Conservation (phyloP, 352 stramenopile species). For the Albugo candida region DNA sequence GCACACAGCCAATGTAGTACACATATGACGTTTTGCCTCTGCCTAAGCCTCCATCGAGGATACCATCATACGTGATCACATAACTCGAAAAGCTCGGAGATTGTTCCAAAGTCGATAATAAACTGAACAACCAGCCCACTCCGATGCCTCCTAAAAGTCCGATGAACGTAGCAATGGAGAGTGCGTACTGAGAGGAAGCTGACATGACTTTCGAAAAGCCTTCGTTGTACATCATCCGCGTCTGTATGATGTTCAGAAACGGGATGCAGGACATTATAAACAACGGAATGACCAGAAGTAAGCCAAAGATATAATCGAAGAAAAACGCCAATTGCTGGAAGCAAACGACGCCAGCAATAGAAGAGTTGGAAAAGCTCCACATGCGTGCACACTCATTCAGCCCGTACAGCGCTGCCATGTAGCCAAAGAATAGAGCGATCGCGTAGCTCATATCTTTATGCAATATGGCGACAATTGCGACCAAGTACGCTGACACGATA, state of each 20-base stretch:
- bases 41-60: slow-evolving; percentile 35
- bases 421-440: slow-evolving; percentile 63
- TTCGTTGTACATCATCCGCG: slow-evolving; percentile 84
- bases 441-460: slow-evolving; percentile 15
- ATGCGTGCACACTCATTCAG: slow-evolving; percentile 75
- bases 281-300: slow-evolving; percentile 50
- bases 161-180: slow-evolving; percentile 64
- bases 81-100: slow-evolving; percentile 62
- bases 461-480: slow-evolving; percentile 19
- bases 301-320: slow-evolving; percentile 70
- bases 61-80: slow-evolving; percentile 39
- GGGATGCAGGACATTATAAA: slow-evolving; percentile 64
- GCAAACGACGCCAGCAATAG: slow-evolving; percentile 35
- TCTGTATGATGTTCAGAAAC: slow-evolving; percentile 77
- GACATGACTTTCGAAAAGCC: slow-evolving; percentile 72
- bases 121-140: slow-evolving; percentile 59
- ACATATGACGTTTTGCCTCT: slow-evolving; percentile 45
- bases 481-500: slow-evolving; percentile 23
- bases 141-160: slow-evolving; percentile 41
- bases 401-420: slow-evolving; percentile 49
- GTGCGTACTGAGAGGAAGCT: slow-evolving; percentile 70
- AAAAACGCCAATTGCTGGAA: slow-evolving; percentile 72
- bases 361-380: slow-evolving; percentile 54
- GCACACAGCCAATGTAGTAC: slow-evolving; percentile 35
- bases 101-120: slow-evolving; percentile 54